phyloP scores from a whole-genome alignment of 83 land plant species.

The Picea abies region DNA sequence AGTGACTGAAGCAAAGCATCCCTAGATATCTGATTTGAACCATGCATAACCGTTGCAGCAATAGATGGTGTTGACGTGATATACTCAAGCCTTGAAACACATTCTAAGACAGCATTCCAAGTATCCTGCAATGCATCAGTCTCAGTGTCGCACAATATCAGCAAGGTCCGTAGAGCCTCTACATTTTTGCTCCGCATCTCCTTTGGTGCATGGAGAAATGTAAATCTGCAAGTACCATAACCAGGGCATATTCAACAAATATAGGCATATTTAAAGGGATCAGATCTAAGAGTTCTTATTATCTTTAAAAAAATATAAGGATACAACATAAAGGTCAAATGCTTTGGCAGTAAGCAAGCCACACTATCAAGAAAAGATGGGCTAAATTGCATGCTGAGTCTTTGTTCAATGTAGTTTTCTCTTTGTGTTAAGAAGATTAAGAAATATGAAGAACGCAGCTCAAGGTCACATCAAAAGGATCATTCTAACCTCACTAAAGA shows the following conservation, averaged over 20 bases:
- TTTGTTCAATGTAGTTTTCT: background rate
- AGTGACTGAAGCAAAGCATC: constrained; percentile 85
- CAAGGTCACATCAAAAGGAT: constrained; percentile 6
- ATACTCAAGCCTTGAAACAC: constrained; percentile 89
- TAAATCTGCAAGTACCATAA: constrained; percentile 59
- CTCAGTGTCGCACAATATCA: constrained; percentile 67
- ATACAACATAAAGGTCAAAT: background rate
- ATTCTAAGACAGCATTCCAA: constrained; percentile 97
- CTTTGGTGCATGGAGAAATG: constrained; percentile 94
- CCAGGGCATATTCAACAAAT: background rate
- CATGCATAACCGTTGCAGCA: constrained; percentile 77
- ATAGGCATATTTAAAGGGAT: background rate
- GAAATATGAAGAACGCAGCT: background rate
- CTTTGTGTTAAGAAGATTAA: background rate
- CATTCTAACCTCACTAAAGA: constrained; percentile 82
- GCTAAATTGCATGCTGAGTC: background rate
- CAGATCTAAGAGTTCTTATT: background rate
- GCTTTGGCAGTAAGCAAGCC: background rate
- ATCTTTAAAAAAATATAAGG: background rate
- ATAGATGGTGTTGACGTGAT: constrained; percentile 79
- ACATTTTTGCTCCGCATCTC: constrained; percentile 94
- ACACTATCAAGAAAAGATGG: background rate
- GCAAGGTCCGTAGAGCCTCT: constrained; percentile 86
- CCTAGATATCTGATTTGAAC: constrained; percentile 87
- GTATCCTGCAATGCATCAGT: constrained; percentile 83